phyloP scores from a whole-genome alignment of 495 filamentous ascomycete genomes.

The Letharia lupina region DNA sequence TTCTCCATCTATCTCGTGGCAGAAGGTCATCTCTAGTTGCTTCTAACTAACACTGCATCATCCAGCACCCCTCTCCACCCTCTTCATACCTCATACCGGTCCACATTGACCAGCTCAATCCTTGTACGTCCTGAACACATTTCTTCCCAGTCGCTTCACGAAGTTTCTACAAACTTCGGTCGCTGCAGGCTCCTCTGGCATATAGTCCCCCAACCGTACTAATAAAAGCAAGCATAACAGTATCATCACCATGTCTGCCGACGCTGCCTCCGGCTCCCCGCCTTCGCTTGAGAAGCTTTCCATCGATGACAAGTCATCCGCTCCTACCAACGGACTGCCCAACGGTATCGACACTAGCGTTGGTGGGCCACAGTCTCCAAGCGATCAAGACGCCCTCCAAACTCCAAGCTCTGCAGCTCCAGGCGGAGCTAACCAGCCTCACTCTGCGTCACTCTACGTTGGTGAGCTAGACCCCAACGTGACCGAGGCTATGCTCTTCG shows the following conservation, averaged over 20 bases:
- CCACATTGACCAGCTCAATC: not conserved
- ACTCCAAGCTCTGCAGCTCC: conserved; percentile 64
- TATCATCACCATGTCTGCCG: conserved; percentile 53
- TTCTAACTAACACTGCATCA: not conserved
- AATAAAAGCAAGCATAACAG: not conserved
- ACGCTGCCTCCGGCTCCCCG: conserved; percentile 39
- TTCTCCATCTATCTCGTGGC: not conserved
- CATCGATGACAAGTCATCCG: conserved; percentile 48
- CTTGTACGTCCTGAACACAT: conserved; percentile 5
- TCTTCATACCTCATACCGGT: not conserved
- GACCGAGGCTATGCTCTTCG: conserved; percentile 99
- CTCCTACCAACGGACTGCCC: conserved; percentile 53
- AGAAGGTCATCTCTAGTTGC: not conserved
- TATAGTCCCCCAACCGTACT: not conserved
- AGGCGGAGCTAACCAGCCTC: conserved; percentile 64
- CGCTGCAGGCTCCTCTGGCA: not conserved
- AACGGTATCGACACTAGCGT: conserved; percentile 66
- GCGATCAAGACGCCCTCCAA: conserved; percentile 51
- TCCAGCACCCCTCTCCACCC: not conserved
- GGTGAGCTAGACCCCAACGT: conserved; percentile 96
- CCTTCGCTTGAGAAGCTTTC: conserved; percentile 65
- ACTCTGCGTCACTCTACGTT: conserved; percentile 96
- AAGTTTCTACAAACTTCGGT: not conserved
- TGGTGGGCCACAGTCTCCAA: conserved; percentile 37
- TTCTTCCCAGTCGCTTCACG: not conserved